phyloP scores from a whole-genome alignment of 2,329 filamentous ascomycete genomes.

The Pseudogymnoascus sp. region DNA sequence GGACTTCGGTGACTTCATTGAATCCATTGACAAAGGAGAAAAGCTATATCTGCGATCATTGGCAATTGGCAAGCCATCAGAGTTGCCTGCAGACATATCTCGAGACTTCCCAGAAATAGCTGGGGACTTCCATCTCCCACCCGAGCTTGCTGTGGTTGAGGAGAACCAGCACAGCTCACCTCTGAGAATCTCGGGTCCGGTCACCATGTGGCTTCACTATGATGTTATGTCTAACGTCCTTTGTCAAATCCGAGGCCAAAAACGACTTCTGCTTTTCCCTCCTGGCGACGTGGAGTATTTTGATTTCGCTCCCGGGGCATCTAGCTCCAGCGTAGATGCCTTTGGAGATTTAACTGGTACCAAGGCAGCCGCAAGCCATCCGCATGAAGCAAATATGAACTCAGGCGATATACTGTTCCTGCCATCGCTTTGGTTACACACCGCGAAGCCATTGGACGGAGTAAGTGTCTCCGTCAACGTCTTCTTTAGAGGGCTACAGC shows the following conservation, averaged over 20 bases:
- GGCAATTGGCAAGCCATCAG: slow-evolving; percentile 58
- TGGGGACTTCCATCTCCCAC: slow-evolving; percentile 60
- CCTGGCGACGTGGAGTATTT: slow-evolving; percentile 64
- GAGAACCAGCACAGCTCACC: slow-evolving; percentile 69
- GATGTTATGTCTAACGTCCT: slow-evolving; percentile 86
- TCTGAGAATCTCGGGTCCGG: slow-evolving; percentile 67
- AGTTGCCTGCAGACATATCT: slow-evolving; percentile 58
- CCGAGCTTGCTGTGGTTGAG: slow-evolving; percentile 46
- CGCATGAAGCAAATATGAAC: slow-evolving; percentile 55
- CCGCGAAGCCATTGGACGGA: slow-evolving; percentile 48
- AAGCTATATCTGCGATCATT: slow-evolving; percentile 71
- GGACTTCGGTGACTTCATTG: slow-evolving; percentile 57
- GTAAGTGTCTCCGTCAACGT: slow-evolving; percentile 77
- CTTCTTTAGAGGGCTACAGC: slow-evolving; percentile 68
- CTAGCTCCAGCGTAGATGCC: slow-evolving; percentile 69
- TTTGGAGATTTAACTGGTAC: slow-evolving; percentile 42
- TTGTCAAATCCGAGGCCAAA: slow-evolving; percentile 67
- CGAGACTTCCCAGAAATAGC: slow-evolving; percentile 64
- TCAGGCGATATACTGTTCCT: slow-evolving; percentile 74
- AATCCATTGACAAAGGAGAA: slow-evolving; percentile 47
- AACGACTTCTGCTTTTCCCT: slow-evolving; percentile 68
- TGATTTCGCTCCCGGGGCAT: slow-evolving; percentile 65
- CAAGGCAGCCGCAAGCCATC: slow-evolving; percentile 43
- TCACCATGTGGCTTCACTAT: slow-evolving; percentile 87
- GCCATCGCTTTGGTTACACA: slow-evolving; percentile 77